These are phyloP conservation scores for Cutaneotrichosporon curvatum DNA, from an alignment of 1,284 basidiomycete species.

Conservation along the genomic window DNA sequence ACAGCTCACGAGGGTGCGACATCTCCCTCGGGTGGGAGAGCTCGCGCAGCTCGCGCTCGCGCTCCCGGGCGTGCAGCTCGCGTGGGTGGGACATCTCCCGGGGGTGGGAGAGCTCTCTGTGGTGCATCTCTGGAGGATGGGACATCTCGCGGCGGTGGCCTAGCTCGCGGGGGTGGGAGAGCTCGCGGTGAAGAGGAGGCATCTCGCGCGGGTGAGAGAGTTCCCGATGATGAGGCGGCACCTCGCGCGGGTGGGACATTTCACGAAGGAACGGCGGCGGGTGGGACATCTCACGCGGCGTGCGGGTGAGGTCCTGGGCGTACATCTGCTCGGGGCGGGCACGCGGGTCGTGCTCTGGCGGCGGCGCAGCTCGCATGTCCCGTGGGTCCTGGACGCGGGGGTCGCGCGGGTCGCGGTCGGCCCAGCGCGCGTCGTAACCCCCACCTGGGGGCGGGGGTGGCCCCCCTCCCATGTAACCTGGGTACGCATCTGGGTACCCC, in stretches of 20 bases:
- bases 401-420: slow-evolving; percentile 6
- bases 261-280: not conserved
- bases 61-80: not conserved
- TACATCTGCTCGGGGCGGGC: too few species aligned
- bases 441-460: slow-evolving; percentile 4
- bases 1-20: not conserved
- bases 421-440: slow-evolving; percentile 12
- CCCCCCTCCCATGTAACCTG: slow-evolving; percentile 1
- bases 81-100: not conserved
- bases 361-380: not conserved
- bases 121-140: not conserved
- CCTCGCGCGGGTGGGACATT: not conserved
- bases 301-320: not conserved
- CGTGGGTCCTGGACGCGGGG: not conserved
- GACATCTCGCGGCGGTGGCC: too few species aligned
- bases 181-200: too few species aligned
- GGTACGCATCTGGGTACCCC: slow-evolving; percentile 5
- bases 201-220: not conserved
- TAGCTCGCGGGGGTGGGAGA: too few species aligned
- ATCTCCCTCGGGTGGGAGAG: too few species aligned
- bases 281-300: not conserved
- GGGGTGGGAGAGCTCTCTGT: too few species aligned
- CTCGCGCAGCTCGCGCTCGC: not conserved
- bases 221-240: not conserved
- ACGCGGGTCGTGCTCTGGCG: slow-evolving; percentile 3